Conservation (phyloP, 345 rosid species). For the Citrus trifoliata region DNA sequence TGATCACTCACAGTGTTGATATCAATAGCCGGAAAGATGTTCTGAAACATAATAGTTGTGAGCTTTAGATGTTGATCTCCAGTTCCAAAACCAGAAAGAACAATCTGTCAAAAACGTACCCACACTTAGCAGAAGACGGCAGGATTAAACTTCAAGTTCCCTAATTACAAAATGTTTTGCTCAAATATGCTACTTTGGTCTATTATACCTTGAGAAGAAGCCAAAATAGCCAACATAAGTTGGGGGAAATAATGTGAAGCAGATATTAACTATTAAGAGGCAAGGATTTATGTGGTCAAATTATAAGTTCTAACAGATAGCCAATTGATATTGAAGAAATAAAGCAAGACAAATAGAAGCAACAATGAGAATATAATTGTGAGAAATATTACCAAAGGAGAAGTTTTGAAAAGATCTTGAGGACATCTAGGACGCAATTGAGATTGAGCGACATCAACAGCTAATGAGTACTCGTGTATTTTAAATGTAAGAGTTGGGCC, state of each 20-base stretch:
- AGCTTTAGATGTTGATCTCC: slow-evolving; percentile 89
- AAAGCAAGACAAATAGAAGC: not conserved
- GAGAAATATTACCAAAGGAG: slow-evolving; percentile 67
- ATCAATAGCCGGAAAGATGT: slow-evolving; percentile 92
- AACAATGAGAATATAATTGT: not conserved
- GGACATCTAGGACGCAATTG: slow-evolving; percentile 89
- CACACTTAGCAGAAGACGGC: not conserved
- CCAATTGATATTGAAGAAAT: not conserved
- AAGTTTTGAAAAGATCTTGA: slow-evolving; percentile 74
- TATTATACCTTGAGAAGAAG: not conserved
- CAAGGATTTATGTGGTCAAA: not conserved
- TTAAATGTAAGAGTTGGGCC: slow-evolving; percentile 92
- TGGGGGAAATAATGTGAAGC: not conserved
- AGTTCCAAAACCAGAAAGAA: slow-evolving; percentile 86
- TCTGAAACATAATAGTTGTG: slow-evolving; percentile 86
- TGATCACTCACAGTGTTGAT: slow-evolving; percentile 71
- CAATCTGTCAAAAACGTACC: slow-evolving; percentile 54
- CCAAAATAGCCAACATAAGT: not conserved
- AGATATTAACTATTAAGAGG: not conserved
- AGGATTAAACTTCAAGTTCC: not conserved
- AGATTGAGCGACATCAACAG: slow-evolving; percentile 76
- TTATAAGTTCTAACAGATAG: not conserved
- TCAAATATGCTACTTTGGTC: not conserved
- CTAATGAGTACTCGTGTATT: slow-evolving; percentile 70
- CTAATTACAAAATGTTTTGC: not conserved